Evolutionary conservation across 2,329 filamentous ascomycete species (phyloP).

Genomic region (Cladosporium velox): DNA sequence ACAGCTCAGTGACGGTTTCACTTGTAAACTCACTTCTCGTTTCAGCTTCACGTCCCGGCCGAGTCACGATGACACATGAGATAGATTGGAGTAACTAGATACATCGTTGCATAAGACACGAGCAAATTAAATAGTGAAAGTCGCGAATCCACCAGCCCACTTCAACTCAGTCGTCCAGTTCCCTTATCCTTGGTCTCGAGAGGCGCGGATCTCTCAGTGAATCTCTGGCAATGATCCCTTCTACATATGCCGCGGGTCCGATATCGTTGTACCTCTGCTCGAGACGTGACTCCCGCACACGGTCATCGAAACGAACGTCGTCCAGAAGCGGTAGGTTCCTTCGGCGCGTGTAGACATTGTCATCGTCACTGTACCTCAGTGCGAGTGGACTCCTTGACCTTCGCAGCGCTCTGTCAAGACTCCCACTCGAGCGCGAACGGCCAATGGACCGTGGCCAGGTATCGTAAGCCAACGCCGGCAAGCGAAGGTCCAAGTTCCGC

Average conservation of each 20-base stretch:
- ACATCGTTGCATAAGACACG: neutral
- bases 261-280: neutral
- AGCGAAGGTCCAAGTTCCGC: neutral
- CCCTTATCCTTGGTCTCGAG: neutral
- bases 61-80: neutral
- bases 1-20: neutral
- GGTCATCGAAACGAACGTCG: neutral
- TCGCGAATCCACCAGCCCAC: neutral
- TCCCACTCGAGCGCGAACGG: neutral
- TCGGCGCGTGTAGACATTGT: neutral
- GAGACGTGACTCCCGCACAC: neutral
- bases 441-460: neutral
- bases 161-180: neutral
- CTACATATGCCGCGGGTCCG: neutral
- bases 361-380: neutral
- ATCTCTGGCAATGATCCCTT: neutral
- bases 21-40: neutral
- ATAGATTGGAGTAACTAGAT: neutral
- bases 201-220: neutral
- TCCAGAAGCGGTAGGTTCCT: neutral
- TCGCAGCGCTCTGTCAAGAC: neutral
- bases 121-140: neutral
- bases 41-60: neutral
- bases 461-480: neutral
- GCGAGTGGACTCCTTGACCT: conserved; percentile 6